These are phyloP conservation scores for Tubosaeta sp. DNA, from an alignment of 768 basidiomycete species.

Conservation along the genomic window DNA sequence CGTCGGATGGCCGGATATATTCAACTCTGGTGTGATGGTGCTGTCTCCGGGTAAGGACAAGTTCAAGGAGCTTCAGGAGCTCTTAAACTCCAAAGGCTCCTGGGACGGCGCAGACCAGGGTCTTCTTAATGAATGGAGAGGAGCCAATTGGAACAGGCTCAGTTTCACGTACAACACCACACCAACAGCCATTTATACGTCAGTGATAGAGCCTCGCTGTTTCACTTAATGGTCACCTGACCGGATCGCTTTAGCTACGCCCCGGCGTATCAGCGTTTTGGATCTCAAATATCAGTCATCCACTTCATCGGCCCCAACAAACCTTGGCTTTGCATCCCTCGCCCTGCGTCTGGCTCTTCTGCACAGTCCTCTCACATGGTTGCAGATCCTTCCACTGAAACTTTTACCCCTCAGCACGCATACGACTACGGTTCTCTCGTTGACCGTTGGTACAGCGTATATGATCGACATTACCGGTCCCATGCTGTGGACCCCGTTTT, in stretches of 20 bases:
- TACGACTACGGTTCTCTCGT: constrained; percentile 81
- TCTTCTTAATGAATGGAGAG: constrained; percentile 92
- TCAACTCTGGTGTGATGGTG: constrained; percentile 96
- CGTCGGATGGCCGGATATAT: constrained; percentile 99
- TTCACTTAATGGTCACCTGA: constrained; percentile 27
- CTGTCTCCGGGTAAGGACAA: constrained; percentile 77
- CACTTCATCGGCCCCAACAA: constrained; percentile 97
- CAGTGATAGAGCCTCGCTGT: constrained; percentile 35
- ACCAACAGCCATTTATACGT: constrained; percentile 96
- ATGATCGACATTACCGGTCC: constrained; percentile 82
- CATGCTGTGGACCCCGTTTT: constrained; percentile 38
- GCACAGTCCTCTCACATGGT: constrained; percentile 29
- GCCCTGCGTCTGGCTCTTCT: constrained; percentile 56
- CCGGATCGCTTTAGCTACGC: constrained; percentile 63
- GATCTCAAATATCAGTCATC: constrained; percentile 77
- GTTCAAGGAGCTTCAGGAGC: constrained; percentile 65
- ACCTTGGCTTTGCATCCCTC: constrained; percentile 80
- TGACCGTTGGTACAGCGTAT: constrained; percentile 87
- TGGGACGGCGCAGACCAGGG: constrained; percentile 99
- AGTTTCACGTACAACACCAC: constrained; percentile 99
- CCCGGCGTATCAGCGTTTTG: constrained; percentile 93
- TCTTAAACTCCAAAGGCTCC: constrained; percentile 75
- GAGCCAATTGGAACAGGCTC: constrained; percentile 82
- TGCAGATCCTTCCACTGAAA: constrained; percentile 20
- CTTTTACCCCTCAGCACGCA: constrained; percentile 32